phyloP scores from a whole-genome alignment of 2,329 filamentous ascomycete species.

The Monosporascus ibericus region DNA sequence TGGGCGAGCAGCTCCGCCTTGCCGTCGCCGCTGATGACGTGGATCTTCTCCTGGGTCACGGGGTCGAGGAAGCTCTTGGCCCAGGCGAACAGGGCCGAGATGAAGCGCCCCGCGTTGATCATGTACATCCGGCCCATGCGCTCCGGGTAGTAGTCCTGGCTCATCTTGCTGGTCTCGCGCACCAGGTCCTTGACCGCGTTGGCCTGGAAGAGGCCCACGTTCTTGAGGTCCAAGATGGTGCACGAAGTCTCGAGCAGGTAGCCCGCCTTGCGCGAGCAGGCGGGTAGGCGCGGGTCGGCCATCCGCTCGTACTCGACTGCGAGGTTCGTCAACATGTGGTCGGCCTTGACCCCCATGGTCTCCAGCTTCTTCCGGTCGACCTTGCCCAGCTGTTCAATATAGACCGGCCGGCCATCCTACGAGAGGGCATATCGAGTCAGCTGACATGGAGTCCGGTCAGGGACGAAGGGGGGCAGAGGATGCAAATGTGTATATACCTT shows the following conservation, averaged over 20 bases:
- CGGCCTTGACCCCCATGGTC: conserved; percentile 76
- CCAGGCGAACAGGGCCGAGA: conserved; percentile 76
- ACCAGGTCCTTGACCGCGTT: conserved; percentile 85
- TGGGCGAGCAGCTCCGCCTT: conserved; percentile 78
- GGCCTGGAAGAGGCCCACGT: conserved; percentile 77
- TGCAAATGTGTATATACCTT: conserved; percentile 44
- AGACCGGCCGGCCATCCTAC: conserved; percentile 91
- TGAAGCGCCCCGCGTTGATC: conserved; percentile 97
- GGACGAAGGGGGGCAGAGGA: background rate
- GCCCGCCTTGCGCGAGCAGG: conserved; percentile 87
- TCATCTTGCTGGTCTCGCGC: conserved; percentile 76
- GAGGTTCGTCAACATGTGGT: conserved; percentile 94
- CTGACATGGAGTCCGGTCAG: conserved; percentile 30
- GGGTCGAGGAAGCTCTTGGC: conserved; percentile 95
- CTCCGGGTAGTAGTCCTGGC: conserved; percentile 99
- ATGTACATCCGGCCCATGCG: conserved; percentile 92
- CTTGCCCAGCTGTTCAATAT: conserved; percentile 93
- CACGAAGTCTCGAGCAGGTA: conserved; percentile 94
- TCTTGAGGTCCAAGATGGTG: conserved; percentile 97
- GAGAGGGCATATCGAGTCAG: background rate
- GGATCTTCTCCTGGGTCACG: conserved; percentile 93
- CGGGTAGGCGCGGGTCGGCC: conserved; percentile 84
- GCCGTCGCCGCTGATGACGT: conserved; percentile 78
- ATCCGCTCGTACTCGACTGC: conserved; percentile 98
- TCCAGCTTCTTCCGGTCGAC: conserved; percentile 87